Evolutionary conservation across 2,329 filamentous ascomycete genomes (phyloP), one percentile per base, ranked within the genome.

Genomic region (Cytospora mali): DNA sequence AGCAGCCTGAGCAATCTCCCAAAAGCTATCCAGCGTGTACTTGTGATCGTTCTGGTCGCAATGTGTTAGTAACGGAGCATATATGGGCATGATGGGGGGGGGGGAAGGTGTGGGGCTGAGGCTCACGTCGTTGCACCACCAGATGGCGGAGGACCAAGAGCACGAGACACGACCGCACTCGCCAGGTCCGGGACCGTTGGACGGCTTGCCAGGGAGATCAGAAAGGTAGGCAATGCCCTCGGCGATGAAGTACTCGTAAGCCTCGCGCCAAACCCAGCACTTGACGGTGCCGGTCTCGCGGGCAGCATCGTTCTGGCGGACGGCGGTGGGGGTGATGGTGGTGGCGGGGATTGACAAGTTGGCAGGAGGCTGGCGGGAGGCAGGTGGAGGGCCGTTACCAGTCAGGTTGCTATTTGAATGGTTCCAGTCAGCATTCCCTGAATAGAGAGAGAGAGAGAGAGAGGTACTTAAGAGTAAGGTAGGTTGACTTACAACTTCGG

Each of bases 121-220:
- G 33, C 42, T 49, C 48, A 57, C 42, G 6, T 57, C 55, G 23
- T 57, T 57, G 39, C 55, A 57, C 55, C 55, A 57, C 55, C 60
- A 62, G 13, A 62, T 57, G 11, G 54, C 60, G 4, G 60, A 29
- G 1, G 39, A 23, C 13, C 18, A 31, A 13, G 54, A 48, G 33
- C 60, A 62, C 5, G 60, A 62, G 14, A 62, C 60, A 21, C 60
- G 60, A 4, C 48, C 60, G 16, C 60, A 62, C 5, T 42, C 29
- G 28, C 54, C 27, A 2, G 60, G 60, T 14, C 60, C 48, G 23
- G 60, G 60, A 10, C 25, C 27, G 25, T 52, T 28, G n/a, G 46
- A 25, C 14, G 25, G 53, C 13, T 29, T 62, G 14, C 54, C 60
- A 9, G 54, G 46, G 10, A 62, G 11, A 2, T 10, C 9, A 13